These are phyloP conservation scores for Agaricus subrufescens DNA, from an alignment of 768 basidiomycete species.

Conservation along the genomic window DNA sequence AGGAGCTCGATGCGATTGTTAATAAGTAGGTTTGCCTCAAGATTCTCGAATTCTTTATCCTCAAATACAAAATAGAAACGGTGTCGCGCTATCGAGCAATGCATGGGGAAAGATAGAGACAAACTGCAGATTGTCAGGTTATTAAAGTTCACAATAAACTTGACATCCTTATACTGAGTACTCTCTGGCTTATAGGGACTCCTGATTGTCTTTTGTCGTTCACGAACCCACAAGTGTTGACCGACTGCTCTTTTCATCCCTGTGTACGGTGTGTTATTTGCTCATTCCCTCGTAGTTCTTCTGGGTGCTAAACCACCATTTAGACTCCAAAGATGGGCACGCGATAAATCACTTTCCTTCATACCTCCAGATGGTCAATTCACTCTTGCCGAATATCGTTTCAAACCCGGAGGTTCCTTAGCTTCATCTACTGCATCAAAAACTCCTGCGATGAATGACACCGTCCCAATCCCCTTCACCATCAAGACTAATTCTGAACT, in stretches of 20 bases:
- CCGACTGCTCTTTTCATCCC: conserved; percentile 86
- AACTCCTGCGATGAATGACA: conserved; percentile 28
- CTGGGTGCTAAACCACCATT: conserved; percentile 4
- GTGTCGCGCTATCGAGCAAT: conserved; percentile 57
- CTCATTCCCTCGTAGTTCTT: background rate
- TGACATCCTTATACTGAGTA: conserved; percentile 7
- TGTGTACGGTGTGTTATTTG: conserved; percentile 69
- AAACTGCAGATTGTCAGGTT: conserved; percentile 75
- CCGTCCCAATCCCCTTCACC: conserved; percentile 46
- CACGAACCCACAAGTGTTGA: conserved; percentile 65
- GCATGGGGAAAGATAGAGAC: conserved; percentile 77
- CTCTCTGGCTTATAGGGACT: conserved; percentile 47
- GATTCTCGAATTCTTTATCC: conserved; percentile 3
- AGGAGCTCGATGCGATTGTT: conserved; percentile 74
- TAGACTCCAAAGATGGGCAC: conserved; percentile 77
- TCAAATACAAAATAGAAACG: conserved; percentile 43
- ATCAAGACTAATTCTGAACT: conserved; percentile 46
- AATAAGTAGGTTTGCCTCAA: conserved; percentile 50
- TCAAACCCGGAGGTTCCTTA: conserved; percentile 36
- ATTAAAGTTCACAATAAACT: background rate
- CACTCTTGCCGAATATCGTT: conserved; percentile 79
- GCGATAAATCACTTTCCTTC: conserved; percentile 78
- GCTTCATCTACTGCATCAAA: conserved; percentile 16
- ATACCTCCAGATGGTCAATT: conserved; percentile 93
- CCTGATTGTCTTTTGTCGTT: conserved; percentile 85